Percentiles rank a stretch among this genome's conserved stretches.
phyloP scores from a whole-genome alignment of 108 stramenopile genomes.

The Nannochloropsis gaditana region DNA sequence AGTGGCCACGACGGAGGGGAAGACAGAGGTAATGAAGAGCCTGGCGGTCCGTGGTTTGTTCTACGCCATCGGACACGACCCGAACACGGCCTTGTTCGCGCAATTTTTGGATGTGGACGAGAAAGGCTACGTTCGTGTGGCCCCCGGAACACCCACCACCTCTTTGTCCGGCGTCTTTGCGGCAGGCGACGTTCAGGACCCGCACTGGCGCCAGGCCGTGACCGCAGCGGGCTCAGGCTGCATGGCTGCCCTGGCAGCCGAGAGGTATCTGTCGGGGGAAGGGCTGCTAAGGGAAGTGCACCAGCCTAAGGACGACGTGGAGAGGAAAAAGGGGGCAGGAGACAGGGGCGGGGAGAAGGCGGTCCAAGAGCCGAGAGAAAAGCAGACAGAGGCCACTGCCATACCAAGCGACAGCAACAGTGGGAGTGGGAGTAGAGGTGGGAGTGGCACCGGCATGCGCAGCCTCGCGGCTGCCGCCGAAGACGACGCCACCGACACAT shows the following conservation, averaged over 20 bases:
- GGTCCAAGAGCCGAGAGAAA: neutral
- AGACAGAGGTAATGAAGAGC: slow-evolving; percentile 18
- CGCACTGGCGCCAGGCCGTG: slow-evolving; percentile 40
- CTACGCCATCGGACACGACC: slow-evolving; percentile 44
- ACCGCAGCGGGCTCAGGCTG: slow-evolving; percentile 48
- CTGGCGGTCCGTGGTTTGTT: slow-evolving; percentile 34
- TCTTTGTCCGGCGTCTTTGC: slow-evolving; percentile 37
- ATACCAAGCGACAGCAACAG: neutral
- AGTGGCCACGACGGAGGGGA: neutral
- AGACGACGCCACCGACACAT: slow-evolving; percentile 32
- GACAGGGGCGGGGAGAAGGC: neutral
- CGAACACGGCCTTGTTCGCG: slow-evolving; percentile 33
- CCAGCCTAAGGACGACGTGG: neutral
- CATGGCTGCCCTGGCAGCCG: slow-evolving; percentile 39
- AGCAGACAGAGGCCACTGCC: neutral
- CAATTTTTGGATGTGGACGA: neutral
- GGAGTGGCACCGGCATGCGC: neutral
- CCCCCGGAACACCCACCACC: slow-evolving; percentile 37
- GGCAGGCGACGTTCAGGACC: slow-evolving; percentile 44
- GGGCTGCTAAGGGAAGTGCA: slow-evolving; percentile 30
- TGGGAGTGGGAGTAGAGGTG: neutral
- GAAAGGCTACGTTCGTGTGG: slow-evolving; percentile 32
- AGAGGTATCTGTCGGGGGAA: slow-evolving; percentile 31
- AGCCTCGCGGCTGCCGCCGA: neutral
- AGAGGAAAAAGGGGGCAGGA: neutral